Percentiles rank a stretch among this genome's conserved stretches.
Evolutionary conservation across 306 rosid genomes (phyloP).

Genomic region (Glycine soja): DNA sequence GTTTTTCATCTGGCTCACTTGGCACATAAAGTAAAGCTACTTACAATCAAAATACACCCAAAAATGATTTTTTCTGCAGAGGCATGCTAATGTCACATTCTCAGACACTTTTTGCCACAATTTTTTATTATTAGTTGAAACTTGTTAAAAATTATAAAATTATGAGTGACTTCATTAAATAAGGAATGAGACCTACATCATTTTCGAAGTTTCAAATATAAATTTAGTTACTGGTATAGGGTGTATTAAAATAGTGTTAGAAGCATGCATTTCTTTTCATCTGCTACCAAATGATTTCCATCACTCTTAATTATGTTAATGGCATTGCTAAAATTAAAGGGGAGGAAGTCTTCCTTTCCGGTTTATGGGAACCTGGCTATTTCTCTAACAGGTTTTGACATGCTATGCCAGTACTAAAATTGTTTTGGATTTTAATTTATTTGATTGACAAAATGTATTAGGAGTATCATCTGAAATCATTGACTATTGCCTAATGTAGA

Average conservation of each 20-base stretch:
- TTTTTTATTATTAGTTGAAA: background rate
- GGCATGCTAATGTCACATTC: background rate
- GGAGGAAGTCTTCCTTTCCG: background rate
- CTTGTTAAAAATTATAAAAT: background rate
- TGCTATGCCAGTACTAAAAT: background rate
- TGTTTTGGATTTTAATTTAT: background rate
- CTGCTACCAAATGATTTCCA: background rate
- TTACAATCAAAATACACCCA: slow-evolving; percentile 1
- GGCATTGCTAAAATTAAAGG: background rate
- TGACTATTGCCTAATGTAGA: background rate
- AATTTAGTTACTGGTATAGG: background rate
- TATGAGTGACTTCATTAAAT: background rate
- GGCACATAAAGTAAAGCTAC: background rate
- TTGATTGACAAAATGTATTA: background rate
- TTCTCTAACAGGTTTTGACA: background rate
- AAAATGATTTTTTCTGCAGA: background rate
- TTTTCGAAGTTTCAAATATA: background rate
- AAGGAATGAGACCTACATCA: background rate
- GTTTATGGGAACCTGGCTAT: background rate
- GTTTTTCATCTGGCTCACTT: background rate
- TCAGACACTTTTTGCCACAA: background rate
- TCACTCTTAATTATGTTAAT: background rate
- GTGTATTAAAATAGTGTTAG: background rate
- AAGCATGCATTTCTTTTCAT: background rate
- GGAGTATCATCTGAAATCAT: background rate